Conservation (phyloP, 805 yeast species). For the Cyberlindnera saturnus region DNA sequence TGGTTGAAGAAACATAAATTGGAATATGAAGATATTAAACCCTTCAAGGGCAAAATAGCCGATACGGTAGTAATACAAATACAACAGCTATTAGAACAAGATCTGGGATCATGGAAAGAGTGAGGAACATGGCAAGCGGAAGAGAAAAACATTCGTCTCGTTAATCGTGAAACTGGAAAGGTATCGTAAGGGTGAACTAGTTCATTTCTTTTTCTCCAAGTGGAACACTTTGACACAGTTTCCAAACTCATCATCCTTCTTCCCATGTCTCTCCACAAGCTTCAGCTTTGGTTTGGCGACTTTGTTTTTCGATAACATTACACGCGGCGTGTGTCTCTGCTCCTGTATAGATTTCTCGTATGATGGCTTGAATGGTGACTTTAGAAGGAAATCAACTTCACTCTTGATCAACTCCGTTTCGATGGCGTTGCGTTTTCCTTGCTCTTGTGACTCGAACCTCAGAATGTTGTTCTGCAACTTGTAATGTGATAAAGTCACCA, state of each 20-base stretch:
- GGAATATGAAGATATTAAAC: too few species aligned
- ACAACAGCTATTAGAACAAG: too few species aligned
- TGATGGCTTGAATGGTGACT: constrained; percentile 16
- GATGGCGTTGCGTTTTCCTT: constrained; percentile 15
- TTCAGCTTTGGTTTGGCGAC: constrained; percentile 2
- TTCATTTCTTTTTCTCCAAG: constrained; percentile 7
- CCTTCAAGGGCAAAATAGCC: too few species aligned
- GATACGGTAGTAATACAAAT: too few species aligned
- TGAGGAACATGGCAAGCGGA: too few species aligned
- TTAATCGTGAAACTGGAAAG: too few species aligned
- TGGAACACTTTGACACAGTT: constrained; percentile 15
- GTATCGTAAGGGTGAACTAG: not conserved
- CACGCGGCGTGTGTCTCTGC: not conserved
- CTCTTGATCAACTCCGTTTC: constrained; percentile 19
- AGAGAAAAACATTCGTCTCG: too few species aligned
- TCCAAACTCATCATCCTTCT: constrained; percentile 8
- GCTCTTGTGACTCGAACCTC: constrained; percentile 17
- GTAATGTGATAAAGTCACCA: constrained; percentile 14
- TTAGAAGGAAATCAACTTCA: constrained; percentile 17
- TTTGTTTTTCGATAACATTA: not conserved
- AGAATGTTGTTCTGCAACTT: constrained; percentile 17
- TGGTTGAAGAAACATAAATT: too few species aligned
- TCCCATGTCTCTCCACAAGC: constrained; percentile 9
- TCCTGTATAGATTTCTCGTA: not conserved
- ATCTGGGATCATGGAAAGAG: too few species aligned